Evolutionary conservation across 1,139 yeast genomes (phyloP), one percentile per base, ranked within the genome.

Genomic region (Nakaseomyces uthaithaninus): DNA sequence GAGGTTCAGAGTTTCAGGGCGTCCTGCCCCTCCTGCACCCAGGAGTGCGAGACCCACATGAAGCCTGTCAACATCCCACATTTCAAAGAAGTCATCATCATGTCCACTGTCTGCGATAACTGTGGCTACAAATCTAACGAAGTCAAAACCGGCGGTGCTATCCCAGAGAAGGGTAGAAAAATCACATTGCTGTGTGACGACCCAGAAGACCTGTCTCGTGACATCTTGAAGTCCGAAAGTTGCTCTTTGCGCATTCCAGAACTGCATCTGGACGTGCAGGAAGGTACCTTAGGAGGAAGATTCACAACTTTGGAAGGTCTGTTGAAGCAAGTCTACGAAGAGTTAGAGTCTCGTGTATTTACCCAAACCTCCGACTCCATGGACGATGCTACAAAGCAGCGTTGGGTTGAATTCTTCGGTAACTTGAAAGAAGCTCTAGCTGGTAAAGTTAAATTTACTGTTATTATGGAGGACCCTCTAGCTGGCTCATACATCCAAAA

Each of bases 121-220:
- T 93, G 99, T 68, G 98, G 98, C 26, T 93, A 84, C 67, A 91
- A 85, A 66, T 85, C 95, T 17, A 93, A 93, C 59, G 99, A 93
- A 64, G 98, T 93, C 50, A 91, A 89, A 67, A 93, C 98, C 4
- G 99, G 99, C 44, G 99, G 99, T 50, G 94, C 83, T 15, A 82
- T 93, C 42, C 97, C 98, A 26, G 80, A 69, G 4, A 72, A 79
- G 62, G 99, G 97, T 46, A 78, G 80, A 51, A 78, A 71, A 49
- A 77, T 87, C 46, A 72, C 80, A 1, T 70, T 93, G 42, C 71
- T 72, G 52, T 80, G 91, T 47, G 89, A 86, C 44, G 97, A 91
- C 54, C 79, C 94, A 11, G 96, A 86, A 52, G 99, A 93, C 67
- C 71, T 93, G 55, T 82, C 94, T 20, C 77, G 98, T 66, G 98